Conservation (phyloP, 495 filamentous ascomycete genomes). For the Tirmania nivea region DNA sequence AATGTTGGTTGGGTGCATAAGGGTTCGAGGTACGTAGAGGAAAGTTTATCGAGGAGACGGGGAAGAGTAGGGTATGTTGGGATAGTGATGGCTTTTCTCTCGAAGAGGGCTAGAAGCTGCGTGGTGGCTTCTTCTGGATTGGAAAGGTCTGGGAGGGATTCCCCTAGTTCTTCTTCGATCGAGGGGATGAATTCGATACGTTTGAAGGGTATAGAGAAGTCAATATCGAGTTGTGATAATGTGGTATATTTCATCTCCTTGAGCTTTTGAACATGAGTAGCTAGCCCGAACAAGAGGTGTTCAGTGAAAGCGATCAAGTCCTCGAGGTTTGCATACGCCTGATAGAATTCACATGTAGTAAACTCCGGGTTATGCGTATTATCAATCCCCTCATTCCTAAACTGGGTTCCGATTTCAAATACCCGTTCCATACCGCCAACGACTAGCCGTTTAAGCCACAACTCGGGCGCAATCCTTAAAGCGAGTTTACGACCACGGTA, state of each 20-base stretch:
- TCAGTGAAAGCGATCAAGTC: slow-evolving; percentile 60
- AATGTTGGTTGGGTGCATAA: slow-evolving; percentile 53
- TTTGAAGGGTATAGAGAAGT: slow-evolving; percentile 38
- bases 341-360: slow-evolving; percentile 91
- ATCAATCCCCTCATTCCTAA: slow-evolving; percentile 89
- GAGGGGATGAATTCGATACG: slow-evolving; percentile 61
- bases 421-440: slow-evolving; percentile 75
- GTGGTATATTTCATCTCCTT: slow-evolving; percentile 27
- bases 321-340: slow-evolving; percentile 54
- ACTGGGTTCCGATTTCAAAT: slow-evolving; percentile 83
- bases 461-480: slow-evolving; percentile 72
- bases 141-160: slow-evolving; percentile 46
- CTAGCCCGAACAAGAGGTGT: slow-evolving; percentile 37
- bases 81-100: slow-evolving; percentile 25
- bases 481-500: slow-evolving; percentile 45
- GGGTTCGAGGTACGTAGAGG: slow-evolving; percentile 50
- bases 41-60: slow-evolving; percentile 69
- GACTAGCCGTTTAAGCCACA: slow-evolving; percentile 84
- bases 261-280: slow-evolving; percentile 28
- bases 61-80: slow-evolving; percentile 42
- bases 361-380: slow-evolving; percentile 92
- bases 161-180: slow-evolving; percentile 42
- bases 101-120: slow-evolving; percentile 36
- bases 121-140: slow-evolving; percentile 28
- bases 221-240: slow-evolving; percentile 29